These are phyloP conservation scores for Ceratobasidium sp. DNA, from an alignment of 1,284 basidiomycete species.

Conservation along the genomic window DNA sequence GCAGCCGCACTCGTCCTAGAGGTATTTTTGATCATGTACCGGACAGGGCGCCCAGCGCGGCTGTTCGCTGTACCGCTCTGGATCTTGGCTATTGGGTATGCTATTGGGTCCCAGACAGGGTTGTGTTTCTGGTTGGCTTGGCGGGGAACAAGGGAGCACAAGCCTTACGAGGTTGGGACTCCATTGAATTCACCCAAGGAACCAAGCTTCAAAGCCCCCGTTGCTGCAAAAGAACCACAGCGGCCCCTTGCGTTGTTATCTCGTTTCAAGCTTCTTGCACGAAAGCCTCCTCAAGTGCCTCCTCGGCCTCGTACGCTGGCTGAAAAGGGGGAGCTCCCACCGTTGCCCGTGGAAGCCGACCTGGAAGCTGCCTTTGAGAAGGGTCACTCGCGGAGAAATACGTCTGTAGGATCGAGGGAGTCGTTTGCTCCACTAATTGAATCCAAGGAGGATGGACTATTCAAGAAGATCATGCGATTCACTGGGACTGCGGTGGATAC, in stretches of 20 bases:
- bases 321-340: conserved; percentile 28
- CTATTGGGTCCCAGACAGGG: conserved; percentile 39
- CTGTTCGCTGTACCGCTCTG: conserved; percentile 36
- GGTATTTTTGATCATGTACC: conserved; percentile 36
- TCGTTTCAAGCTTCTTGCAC: background rate
- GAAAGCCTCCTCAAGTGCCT: background rate
- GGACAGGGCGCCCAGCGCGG: conserved; percentile 25
- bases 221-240: background rate
- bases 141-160: conserved; percentile 39
- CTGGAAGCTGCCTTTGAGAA: conserved; percentile 5
- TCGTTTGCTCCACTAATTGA: background rate
- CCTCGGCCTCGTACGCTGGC: conserved; percentile 1
- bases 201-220: background rate
- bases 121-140: conserved; percentile 40
- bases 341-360: background rate
- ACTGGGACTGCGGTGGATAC: conserved; percentile 40
- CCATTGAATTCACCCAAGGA: background rate
- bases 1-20: conserved; percentile 36
- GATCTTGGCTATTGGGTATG: conserved; percentile 39
- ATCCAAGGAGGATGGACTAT: background rate
- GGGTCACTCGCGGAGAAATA: too few relatives aligned
- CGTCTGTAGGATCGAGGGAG: background rate
- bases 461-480: conserved; percentile 34
- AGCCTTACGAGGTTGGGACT: conserved; percentile 20
- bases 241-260: background rate